Evolutionary conservation across 805 yeast genomes (phyloP).

Genomic region (Ogataea thermomethanolica): DNA sequence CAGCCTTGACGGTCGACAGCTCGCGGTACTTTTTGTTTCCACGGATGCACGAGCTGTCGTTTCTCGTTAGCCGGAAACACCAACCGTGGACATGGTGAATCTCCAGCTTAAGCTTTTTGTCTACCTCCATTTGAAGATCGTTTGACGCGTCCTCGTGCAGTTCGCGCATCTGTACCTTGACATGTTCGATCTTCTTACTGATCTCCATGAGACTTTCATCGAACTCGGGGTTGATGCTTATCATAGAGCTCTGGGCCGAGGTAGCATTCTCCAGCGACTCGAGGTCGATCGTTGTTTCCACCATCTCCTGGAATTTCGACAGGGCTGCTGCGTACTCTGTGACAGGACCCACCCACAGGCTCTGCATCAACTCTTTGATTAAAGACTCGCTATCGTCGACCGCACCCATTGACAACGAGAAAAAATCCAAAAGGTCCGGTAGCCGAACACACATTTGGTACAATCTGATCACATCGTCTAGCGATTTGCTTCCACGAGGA

Average conservation of each 20-base stretch:
- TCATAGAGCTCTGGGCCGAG: slow-evolving; percentile 36
- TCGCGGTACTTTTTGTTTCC: slow-evolving; percentile 62
- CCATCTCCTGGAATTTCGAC: slow-evolving; percentile 71
- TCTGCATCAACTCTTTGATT: slow-evolving; percentile 37
- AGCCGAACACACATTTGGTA: slow-evolving; percentile 74
- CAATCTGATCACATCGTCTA: slow-evolving; percentile 87
- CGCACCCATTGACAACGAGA: slow-evolving; percentile 41
- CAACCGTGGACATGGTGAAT: slow-evolving; percentile 87
- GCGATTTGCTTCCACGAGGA: slow-evolving; percentile 44
- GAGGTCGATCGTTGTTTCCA: slow-evolving; percentile 89
- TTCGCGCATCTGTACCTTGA: slow-evolving; percentile 51
- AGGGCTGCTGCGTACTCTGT: slow-evolving; percentile 48
- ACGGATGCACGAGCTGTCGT: slow-evolving; percentile 79
- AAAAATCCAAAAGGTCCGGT: slow-evolving; percentile 60
- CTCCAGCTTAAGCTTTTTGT: slow-evolving; percentile 85
- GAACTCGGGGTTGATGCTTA: slow-evolving; percentile 83
- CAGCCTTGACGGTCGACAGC: slow-evolving; percentile 90
- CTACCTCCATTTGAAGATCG: slow-evolving; percentile 76
- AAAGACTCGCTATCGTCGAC: slow-evolving; percentile 21
- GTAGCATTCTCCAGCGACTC: slow-evolving; percentile 80
- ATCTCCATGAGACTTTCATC: slow-evolving; percentile 70
- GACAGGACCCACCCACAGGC: slow-evolving; percentile 59
- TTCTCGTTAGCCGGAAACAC: slow-evolving; percentile 90
- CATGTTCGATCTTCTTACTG: slow-evolving; percentile 51
- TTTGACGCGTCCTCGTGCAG: slow-evolving; percentile 66